Base-by-base conservation (phyloP, 2,329 filamentous ascomycete genomes). In the Ophiosphaerella korrae region DNA sequence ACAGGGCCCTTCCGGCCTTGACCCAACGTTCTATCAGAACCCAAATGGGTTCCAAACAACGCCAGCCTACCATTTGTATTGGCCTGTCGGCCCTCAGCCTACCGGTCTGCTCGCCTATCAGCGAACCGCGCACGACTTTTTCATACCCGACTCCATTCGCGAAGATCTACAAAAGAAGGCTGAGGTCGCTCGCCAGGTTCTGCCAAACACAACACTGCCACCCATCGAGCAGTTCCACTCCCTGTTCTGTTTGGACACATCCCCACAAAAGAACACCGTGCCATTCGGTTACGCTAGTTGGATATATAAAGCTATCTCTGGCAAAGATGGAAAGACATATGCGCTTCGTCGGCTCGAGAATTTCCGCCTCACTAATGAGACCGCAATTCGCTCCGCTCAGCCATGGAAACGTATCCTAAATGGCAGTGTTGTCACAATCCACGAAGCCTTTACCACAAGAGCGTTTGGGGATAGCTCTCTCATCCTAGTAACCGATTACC, bases 381-480 rank as follows among this genome's bases (percentile, higher is more conserved):
- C 91, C 61, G 90, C 92, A 3, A 95, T 97, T 45, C 84, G 89
- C 51, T 86, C 88, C 1, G 89, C 94, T 48, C 90, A 92, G 63
- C 87, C 89, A 9, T 99, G 94, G 94, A 93, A 92, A 67, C 85
- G 89, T 51, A 84, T 99, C 42, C 83, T 84, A 67, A 93, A 88
- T 65, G 88, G 87, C 49, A 90, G 86, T 58, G 84, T 97, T 16
- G 93, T 97, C 26, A 88, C 88, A 0, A 84, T 96, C 7, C 87
- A 96, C 65, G 92, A 97, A 74, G 91, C 90, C 0, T 99, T 99
- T 67, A 99, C 94, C 0, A 95, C 91, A 11, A 82, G 92, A 54
- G 90, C 88, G 23, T 99, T 99, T 73, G 90, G 91, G 48, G 94
- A 97, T 72, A 96, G 90, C 74, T 97, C 94, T 3, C 82, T 99